A percentile compares a stretch with the other conserved stretches of the same genome.
Evolutionary conservation across 805 yeast genomes (phyloP).

Genomic region (Grigorovia transvaalensis): DNA sequence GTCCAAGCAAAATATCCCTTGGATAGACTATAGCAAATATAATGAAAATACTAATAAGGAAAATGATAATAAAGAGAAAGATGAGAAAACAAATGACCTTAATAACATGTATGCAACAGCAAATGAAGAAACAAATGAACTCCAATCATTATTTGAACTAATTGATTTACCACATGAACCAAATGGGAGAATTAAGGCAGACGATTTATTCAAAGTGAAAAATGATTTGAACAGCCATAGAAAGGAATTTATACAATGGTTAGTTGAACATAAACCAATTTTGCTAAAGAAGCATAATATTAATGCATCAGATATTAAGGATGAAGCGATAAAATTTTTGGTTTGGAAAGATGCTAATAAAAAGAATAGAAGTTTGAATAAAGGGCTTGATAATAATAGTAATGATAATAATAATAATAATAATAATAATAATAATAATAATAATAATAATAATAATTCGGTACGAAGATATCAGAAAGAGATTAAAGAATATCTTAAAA

Average conservation of each 20-base stretch:
- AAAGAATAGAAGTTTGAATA: neutral
- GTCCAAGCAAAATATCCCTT: neutral
- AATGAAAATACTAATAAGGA: neutral
- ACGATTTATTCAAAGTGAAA: neutral
- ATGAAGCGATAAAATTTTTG: conserved; percentile 34
- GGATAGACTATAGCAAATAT: conserved; percentile 4
- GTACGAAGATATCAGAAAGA: conserved; percentile 7
- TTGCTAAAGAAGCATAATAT: conserved; percentile 23
- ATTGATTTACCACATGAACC: neutral
- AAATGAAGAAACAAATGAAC: neutral
- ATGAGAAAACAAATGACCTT: neutral
- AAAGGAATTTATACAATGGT: conserved; percentile 44
- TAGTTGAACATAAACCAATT: conserved; percentile 42
- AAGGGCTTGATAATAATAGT: too few relatives aligned
- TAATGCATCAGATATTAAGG: conserved; percentile 28
- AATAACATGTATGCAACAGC: neutral
- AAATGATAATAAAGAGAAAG: neutral
- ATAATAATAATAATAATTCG: neutral
- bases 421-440: neutral
- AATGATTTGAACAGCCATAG: conserved; percentile 23
- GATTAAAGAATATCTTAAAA: neutral
- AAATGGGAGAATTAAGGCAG: neutral
- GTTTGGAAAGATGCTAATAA: conserved; percentile 8
- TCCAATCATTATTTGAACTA: too few relatives aligned
- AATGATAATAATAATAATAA: neutral